Percentiles rank a stretch among this genome's conserved stretches.
Evolutionary conservation across 257 asterid species (phyloP).

Genomic region (Jaltomata sinuosa): DNA sequence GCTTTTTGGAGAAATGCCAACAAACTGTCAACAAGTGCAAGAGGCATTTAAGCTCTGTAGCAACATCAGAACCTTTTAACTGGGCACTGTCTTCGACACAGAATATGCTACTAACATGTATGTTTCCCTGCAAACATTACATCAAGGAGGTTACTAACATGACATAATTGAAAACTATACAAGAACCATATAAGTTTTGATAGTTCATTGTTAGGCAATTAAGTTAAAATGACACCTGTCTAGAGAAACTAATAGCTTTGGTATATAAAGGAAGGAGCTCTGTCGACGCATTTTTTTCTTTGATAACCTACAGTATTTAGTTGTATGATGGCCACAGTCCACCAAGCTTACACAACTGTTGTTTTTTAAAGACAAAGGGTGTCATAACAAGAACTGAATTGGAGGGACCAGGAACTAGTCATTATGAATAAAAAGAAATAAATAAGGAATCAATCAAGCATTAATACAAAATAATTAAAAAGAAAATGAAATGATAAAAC

Average conservation of each 20-base stretch:
- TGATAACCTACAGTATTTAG: background rate
- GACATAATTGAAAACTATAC: background rate
- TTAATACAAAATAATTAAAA: background rate
- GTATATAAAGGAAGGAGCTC: background rate
- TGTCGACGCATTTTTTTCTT: background rate
- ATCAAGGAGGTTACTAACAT: background rate
- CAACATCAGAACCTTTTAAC: conserved; percentile 75
- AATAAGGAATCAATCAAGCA: background rate
- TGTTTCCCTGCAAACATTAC: conserved; percentile 53
- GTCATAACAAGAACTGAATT: background rate
- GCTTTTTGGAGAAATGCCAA: conserved; percentile 96
- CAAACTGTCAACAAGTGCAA: conserved; percentile 74
- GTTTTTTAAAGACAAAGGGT: background rate
- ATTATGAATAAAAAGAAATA: background rate
- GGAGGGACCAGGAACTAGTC: background rate
- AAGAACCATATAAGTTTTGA: background rate
- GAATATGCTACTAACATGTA: conserved; percentile 65
- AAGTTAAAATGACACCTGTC: background rate
- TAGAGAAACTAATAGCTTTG: background rate
- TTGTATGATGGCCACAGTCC: background rate
- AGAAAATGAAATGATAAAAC: background rate
- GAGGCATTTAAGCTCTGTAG: conserved; percentile 69
- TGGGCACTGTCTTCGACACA: conserved; percentile 72
- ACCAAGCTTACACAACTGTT: background rate
- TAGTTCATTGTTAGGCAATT: background rate